A percentile compares a stretch with the other conserved stretches of the same genome.
These are phyloP conservation scores for Geotrichum fermentans DNA, from an alignment of 1,139 yeast species.

Conservation along the genomic window DNA sequence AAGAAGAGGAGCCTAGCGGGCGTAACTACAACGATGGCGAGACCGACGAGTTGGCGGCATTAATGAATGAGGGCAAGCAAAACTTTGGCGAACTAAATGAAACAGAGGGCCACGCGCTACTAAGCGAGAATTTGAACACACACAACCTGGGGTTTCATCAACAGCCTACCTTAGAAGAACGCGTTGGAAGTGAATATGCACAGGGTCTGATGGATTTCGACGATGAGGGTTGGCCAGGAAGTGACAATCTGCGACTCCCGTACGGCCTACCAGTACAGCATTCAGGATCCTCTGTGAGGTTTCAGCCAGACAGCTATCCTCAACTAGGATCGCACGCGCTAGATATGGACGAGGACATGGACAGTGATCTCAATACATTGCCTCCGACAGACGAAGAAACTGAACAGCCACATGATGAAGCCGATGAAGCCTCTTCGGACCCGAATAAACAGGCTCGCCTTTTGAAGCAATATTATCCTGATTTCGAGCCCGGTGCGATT, in stretches of 20 bases:
- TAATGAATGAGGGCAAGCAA: not conserved
- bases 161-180: conserved; percentile 11
- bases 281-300: not conserved
- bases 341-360: conserved; percentile 8
- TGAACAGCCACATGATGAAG: not conserved
- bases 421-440: not conserved
- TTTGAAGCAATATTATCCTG: conserved; percentile 49
- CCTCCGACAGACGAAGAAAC: not conserved
- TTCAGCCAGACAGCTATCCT: not conserved
- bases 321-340: conserved; percentile 1
- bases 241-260: not conserved
- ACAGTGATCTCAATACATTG: not conserved
- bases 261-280: not conserved
- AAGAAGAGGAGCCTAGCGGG: conserved; percentile 36
- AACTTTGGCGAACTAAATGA: not conserved
- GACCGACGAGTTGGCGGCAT: conserved; percentile 26
- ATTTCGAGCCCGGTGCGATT: conserved; percentile 51
- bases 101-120: not conserved
- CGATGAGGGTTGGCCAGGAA: conserved; percentile 12
- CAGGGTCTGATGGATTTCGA: conserved; percentile 14
- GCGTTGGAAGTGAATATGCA: conserved; percentile 16
- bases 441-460: not conserved
- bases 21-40: conserved; percentile 29
- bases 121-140: not conserved
- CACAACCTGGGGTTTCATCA: conserved; percentile 7